Evolutionary conservation across 1,284 basidiomycete genomes (phyloP), one percentile per base, ranked within the genome.

Genomic region (Cystobasidium pallidum): DNA sequence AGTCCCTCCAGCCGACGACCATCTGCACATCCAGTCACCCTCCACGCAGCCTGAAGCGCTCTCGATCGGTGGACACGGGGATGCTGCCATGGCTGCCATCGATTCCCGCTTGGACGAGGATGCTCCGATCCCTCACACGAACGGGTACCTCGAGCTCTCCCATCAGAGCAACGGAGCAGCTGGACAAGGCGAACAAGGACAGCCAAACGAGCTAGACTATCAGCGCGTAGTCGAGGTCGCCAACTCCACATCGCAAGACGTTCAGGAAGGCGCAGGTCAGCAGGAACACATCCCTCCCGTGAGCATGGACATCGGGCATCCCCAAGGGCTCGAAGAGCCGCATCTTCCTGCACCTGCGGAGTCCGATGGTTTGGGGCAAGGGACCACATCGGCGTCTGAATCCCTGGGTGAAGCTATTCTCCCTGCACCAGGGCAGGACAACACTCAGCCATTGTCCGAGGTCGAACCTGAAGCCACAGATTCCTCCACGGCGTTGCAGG

Each of bases 31-130:
- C 36, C 58, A 61, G 2, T 61, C 58, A 61, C 45, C 32, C 10
- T 13, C 30, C n/a, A n/a, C 43, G 19, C 10, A 21, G 19, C 34
- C 26, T 4, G 26, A 21, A 15, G 7, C 26, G 10, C 21, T 24
- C 19, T 55, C 32, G n/a, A 32, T 64, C 28, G 67, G 34, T 21
- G 66, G 24, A 19, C 59, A 55, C 47, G 68, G 68, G 32, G 68
- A 71, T 28, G 68, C 68, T 51, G 68, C 68, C 3, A 71, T 71
- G 68, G 68, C 68, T 26, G 68, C 68, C 17, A 58, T 71, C n/a
- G 68, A 71, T 30, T 47, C 61, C 28, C 45, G 68, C 24, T 51
- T 71, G n/a, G 68, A 71, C 51, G 61, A 49, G 13, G 61, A 54
- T 41, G 34, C 30, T 34, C 45, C 54, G 13, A 39, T 71, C 30